phyloP scores from a whole-genome alignment of 805 yeast species.

The Yarrowia bubula region DNA sequence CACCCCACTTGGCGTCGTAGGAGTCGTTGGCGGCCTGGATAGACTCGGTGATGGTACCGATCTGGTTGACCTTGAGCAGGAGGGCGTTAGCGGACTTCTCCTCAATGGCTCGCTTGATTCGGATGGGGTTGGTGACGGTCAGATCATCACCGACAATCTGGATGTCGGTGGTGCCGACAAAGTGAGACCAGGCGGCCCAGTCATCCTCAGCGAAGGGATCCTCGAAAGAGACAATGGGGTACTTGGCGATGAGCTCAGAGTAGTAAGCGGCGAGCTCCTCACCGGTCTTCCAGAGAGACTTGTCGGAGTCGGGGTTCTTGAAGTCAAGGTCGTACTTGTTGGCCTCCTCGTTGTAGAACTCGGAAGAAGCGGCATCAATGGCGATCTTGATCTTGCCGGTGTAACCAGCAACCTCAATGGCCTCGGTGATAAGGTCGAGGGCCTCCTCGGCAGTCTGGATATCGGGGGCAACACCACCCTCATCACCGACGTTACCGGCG shows the following conservation, averaged over 20 bases:
- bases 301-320: constrained; percentile 94
- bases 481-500: constrained; percentile 99
- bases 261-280: constrained; percentile 82
- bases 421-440: constrained; percentile 83
- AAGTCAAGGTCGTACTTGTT: constrained; percentile 97
- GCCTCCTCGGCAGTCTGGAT: constrained; percentile 95
- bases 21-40: constrained; percentile 96
- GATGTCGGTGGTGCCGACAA: constrained; percentile 60
- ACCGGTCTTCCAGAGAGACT: constrained; percentile 88
- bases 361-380: constrained; percentile 95
- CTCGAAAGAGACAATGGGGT: constrained; percentile 98
- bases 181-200: constrained; percentile 97
- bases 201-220: constrained; percentile 99
- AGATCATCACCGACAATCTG: constrained; percentile 98
- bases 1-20: constrained; percentile 97
- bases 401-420: constrained; percentile 94
- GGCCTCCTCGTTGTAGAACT: constrained; percentile 78
- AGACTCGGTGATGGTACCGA: constrained; percentile 94
- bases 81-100: constrained; percentile 93
- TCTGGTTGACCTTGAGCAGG: constrained; percentile 97
- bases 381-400: constrained; percentile 89
- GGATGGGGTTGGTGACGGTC: constrained; percentile 95
- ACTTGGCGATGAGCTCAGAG: constrained; percentile 72
- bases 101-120: constrained; percentile 94
- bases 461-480: constrained; percentile 99